Conservation (phyloP, 257 asterid genomes). For the Salvia splendens region DNA sequence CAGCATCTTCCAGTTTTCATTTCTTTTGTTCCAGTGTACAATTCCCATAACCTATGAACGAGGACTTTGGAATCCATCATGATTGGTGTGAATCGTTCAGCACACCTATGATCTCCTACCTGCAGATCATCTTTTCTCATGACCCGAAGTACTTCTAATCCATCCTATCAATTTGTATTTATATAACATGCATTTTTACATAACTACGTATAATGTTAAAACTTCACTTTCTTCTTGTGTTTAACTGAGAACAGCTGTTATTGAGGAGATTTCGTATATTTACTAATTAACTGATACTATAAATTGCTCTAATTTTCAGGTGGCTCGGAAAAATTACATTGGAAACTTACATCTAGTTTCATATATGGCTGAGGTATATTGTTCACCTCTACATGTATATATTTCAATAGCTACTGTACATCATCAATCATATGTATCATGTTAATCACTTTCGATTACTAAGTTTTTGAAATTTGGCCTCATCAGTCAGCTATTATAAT, state of each 20-base stretch:
- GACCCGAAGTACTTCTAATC: too few species aligned
- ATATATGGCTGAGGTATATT: constrained; percentile 80
- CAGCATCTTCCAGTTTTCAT: constrained; percentile 51
- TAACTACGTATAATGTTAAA: too few species aligned
- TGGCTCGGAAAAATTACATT: constrained; percentile 93
- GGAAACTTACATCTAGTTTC: constrained; percentile 91
- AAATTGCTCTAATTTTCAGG: constrained; percentile 48
- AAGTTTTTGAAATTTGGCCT: not conserved
- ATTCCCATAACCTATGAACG: too few species aligned
- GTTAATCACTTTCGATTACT: not conserved
- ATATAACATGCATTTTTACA: too few species aligned
- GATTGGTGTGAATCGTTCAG: too few species aligned
- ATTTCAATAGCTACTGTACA: not conserved
- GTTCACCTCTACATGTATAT: not conserved
- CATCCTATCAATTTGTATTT: too few species aligned
- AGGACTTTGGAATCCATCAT: too few species aligned
- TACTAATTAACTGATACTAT: constrained; percentile 35
- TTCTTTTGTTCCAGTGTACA: too few species aligned
- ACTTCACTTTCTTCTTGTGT: too few species aligned
- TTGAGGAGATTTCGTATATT: constrained; percentile 47
- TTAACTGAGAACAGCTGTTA: too few species aligned
- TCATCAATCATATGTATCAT: constrained; percentile 2
- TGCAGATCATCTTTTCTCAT: too few species aligned
- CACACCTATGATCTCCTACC: too few species aligned
- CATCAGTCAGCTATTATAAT: not conserved